These are phyloP conservation scores for Daldinia vernicosa DNA, from an alignment of 495 filamentous ascomycete species.

Conservation along the genomic window DNA sequence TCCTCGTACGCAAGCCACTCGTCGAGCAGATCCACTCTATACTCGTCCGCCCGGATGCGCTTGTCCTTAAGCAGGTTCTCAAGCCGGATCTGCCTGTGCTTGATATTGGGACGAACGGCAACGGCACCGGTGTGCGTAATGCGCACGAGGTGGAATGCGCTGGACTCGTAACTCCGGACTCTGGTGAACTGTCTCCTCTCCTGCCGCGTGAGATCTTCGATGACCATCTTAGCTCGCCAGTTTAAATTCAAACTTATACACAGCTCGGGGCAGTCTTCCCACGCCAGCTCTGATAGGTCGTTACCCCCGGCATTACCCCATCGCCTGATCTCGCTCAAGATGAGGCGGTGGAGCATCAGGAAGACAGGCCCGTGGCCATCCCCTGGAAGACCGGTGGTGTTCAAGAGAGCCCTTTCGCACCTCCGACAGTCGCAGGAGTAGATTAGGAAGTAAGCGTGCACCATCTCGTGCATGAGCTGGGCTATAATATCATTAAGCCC, in stretches of 20 bases:
- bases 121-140: not conserved
- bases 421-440: slow-evolving; percentile 18
- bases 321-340: slow-evolving; percentile 24
- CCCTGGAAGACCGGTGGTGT: slow-evolving; percentile 11
- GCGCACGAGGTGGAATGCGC: not conserved
- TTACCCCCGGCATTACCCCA: not conserved
- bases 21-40: not conserved
- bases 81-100: not conserved
- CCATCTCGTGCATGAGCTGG: slow-evolving; percentile 33
- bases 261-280: slow-evolving; percentile 11
- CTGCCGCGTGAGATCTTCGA: not conserved
- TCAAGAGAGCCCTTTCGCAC: slow-evolving; percentile 9
- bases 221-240: not conserved
- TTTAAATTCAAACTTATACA: not conserved
- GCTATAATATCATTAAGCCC: slow-evolving; percentile 9
- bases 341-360: slow-evolving; percentile 29
- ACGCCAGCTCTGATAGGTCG: not conserved
- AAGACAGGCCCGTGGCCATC: slow-evolving; percentile 31
- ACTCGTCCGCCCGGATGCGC: not conserved
- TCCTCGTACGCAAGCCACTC: not conserved
- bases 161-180: not conserved
- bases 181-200: not conserved
- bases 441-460: slow-evolving; percentile 18
- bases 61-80: not conserved
- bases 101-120: not conserved